These are phyloP conservation scores for Macrotyloma uniflorum DNA, from an alignment of 306 rosid species.

Conservation along the genomic window DNA sequence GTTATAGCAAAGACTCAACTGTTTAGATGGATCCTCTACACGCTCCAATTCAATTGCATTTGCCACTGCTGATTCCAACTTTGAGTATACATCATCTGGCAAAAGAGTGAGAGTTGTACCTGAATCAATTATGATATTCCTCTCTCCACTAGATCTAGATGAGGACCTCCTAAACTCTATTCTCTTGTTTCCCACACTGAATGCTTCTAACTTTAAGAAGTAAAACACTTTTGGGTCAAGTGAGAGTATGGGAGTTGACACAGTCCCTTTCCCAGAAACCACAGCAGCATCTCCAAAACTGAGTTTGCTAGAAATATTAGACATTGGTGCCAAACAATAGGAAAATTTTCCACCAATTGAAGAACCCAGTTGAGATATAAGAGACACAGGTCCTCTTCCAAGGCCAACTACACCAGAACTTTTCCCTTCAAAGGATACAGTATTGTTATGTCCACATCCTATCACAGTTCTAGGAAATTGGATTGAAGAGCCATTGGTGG, in stretches of 20 bases:
- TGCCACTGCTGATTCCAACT: constrained; percentile 31
- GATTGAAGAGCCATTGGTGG: constrained; percentile 18
- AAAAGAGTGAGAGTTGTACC: constrained; percentile 45
- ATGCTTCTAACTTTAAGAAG: constrained; percentile 9
- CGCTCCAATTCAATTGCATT: not conserved
- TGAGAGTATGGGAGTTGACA: constrained; percentile 30
- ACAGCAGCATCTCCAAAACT: constrained; percentile 34
- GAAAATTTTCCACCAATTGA: constrained; percentile 50
- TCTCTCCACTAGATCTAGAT: not conserved
- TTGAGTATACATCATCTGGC: constrained; percentile 26
- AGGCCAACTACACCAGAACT: constrained; percentile 64
- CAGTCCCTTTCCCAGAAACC: constrained; percentile 28
- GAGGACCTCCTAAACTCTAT: not conserved
- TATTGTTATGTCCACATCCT: constrained; percentile 51
- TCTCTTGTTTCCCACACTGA: not conserved
- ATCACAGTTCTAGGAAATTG: constrained; percentile 38
- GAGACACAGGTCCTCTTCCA: constrained; percentile 46
- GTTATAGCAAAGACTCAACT: constrained; percentile 40
- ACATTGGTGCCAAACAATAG: constrained; percentile 49
- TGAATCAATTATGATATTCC: constrained; percentile 49
- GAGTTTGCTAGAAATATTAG: not conserved
- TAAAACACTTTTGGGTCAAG: not conserved
- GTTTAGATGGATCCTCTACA: not conserved
- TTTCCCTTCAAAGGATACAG: not conserved
- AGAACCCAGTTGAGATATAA: constrained; percentile 42